Evolutionary conservation across 2,329 filamentous ascomycete species (phyloP).

Genomic region (Neopestalotiopsis sp.): DNA sequence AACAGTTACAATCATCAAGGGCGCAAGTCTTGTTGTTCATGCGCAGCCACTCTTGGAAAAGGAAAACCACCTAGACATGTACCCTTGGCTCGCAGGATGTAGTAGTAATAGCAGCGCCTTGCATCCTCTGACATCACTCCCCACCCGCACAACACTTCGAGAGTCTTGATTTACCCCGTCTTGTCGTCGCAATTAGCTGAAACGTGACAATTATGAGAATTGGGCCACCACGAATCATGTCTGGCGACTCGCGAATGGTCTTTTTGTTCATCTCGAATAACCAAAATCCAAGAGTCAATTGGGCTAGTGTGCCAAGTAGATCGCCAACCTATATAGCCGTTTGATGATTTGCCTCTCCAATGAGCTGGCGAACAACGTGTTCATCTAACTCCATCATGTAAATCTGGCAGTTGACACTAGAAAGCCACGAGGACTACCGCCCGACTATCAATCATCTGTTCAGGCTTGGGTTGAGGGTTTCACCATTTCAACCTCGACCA

Average conservation of each 20-base stretch:
- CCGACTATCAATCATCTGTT: conserved; percentile 3
- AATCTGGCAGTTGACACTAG: neutral
- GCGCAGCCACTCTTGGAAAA: neutral
- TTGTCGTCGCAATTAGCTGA: neutral
- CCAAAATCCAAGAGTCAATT: neutral
- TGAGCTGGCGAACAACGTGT: neutral
- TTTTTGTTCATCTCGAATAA: neutral
- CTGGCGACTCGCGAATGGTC: neutral
- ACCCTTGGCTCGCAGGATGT: conserved; percentile 5
- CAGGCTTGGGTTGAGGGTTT: neutral
- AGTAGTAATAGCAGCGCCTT: conserved; percentile 8
- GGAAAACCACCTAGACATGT: neutral
- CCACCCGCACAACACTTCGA: neutral
- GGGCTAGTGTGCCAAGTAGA: neutral
- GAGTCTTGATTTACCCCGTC: neutral
- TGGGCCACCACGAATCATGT: neutral
- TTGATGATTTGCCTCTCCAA: neutral
- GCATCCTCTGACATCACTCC: conserved; percentile 15
- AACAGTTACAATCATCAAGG: neutral
- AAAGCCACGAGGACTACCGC: neutral
- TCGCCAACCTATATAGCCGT: neutral
- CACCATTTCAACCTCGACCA: neutral
- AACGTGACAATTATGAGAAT: neutral
- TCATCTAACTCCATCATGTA: neutral
- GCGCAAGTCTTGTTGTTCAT: neutral